Conservation (phyloP, 1,284 basidiomycete species). For the Puccinia coronata region DNA sequence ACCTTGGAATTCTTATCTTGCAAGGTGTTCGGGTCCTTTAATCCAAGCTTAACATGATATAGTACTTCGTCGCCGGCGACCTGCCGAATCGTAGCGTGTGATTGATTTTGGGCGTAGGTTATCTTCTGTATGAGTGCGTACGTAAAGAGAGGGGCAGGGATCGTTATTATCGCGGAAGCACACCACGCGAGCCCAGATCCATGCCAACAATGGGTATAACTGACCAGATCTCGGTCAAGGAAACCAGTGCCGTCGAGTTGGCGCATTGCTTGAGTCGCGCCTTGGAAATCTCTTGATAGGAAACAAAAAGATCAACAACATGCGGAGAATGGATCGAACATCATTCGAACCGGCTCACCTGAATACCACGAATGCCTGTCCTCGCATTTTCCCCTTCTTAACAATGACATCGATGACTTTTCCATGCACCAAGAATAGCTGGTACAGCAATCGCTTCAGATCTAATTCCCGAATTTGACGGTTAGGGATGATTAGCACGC, state of each 20-base stretch:
- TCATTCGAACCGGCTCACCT: conserved; percentile 84
- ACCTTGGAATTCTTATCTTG: conserved; percentile 32
- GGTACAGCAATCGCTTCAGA: conserved; percentile 76
- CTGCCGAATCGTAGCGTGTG: conserved; percentile 35
- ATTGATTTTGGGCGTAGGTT: conserved; percentile 38
- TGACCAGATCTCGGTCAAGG: conserved; percentile 44
- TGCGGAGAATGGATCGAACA: conserved; percentile 73
- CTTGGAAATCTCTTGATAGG: conserved; percentile 44
- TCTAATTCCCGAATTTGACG: conserved; percentile 62
- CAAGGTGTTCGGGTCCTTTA: conserved; percentile 47
- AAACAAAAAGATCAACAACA: background rate
- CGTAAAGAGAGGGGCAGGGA: background rate
- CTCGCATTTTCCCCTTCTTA: conserved; percentile 82
- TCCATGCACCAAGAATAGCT: conserved; percentile 90
- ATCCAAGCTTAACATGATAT: conserved; percentile 48
- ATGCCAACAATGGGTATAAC: background rate
- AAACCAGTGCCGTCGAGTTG: conserved; percentile 47
- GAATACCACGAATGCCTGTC: conserved; percentile 96
- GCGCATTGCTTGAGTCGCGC: conserved; percentile 48
- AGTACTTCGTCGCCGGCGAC: conserved; percentile 47
- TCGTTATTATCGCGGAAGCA: conserved; percentile 7
- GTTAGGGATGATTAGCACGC: background rate
- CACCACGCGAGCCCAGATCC: conserved; percentile 2
- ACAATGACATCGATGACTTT: conserved; percentile 91
- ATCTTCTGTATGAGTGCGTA: conserved; percentile 20